These are phyloP conservation scores for Pestalotiopsis sp. DNA, from an alignment of 2,329 filamentous ascomycete species.

Conservation along the genomic window DNA sequence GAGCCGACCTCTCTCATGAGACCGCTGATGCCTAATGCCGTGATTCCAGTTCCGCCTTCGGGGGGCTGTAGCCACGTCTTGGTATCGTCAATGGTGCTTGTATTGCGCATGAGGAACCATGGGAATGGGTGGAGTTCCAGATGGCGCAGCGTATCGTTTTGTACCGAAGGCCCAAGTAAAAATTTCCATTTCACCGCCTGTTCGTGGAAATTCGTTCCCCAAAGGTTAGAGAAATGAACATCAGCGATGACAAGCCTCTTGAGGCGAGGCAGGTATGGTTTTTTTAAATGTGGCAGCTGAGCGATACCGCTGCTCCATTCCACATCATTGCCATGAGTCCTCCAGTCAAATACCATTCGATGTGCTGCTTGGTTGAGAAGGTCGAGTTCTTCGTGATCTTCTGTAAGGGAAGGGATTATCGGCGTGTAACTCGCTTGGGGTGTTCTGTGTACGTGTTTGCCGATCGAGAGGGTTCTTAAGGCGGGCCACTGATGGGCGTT, in stretches of 20 bases:
- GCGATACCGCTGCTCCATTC: neutral
- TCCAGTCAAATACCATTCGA: neutral
- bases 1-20: neutral
- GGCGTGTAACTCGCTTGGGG: neutral
- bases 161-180: neutral
- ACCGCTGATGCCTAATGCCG: neutral
- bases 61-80: neutral
- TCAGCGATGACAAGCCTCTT: neutral
- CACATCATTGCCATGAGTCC: neutral
- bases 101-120: neutral
- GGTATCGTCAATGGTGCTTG: neutral
- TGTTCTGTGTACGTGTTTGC: neutral
- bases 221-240: neutral
- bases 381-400: neutral
- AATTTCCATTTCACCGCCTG: neutral
- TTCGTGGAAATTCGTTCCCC: neutral
- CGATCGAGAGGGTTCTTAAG: neutral
- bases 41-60: neutral
- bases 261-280: neutral
- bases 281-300: neutral
- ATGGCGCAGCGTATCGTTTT: neutral
- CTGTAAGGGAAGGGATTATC: neutral
- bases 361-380: neutral
- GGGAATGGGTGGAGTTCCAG: constrained; percentile 7
- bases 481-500: neutral